These are phyloP conservation scores for Triadica sebifera DNA, from an alignment of 345 rosid genomes.

Conservation along the genomic window DNA sequence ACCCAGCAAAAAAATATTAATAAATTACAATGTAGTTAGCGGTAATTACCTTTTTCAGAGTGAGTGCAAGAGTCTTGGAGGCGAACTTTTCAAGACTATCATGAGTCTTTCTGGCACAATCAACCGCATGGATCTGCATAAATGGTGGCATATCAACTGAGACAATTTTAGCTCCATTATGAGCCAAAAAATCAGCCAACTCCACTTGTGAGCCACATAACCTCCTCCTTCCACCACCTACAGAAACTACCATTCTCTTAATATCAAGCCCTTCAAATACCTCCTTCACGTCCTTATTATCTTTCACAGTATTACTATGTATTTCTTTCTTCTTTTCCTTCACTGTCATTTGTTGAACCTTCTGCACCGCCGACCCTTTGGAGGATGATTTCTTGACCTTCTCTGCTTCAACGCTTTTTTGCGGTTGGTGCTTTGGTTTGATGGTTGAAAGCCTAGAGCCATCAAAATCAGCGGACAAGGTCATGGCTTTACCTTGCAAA, in stretches of 20 bases:
- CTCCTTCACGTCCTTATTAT: conserved; percentile 19
- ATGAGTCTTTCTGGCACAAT: conserved; percentile 56
- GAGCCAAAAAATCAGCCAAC: conserved; percentile 52
- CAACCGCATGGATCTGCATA: conserved; percentile 84
- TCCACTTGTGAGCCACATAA: conserved; percentile 49
- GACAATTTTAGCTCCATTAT: conserved; percentile 57
- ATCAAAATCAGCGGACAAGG: conserved; percentile 50
- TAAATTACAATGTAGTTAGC: background rate
- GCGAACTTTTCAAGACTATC: conserved; percentile 75
- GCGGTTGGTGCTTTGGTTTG: conserved; percentile 18
- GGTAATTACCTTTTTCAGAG: conserved; percentile 59
- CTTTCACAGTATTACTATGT: conserved; percentile 3
- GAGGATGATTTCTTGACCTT: conserved; percentile 20
- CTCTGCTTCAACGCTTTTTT: conserved; percentile 20
- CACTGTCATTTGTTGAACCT: conserved; percentile 13
- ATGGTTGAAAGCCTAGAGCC: conserved; percentile 27
- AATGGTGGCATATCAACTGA: conserved; percentile 77
- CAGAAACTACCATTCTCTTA: conserved; percentile 38
- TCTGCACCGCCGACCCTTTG: conserved; percentile 21
- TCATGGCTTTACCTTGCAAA: conserved; percentile 53
- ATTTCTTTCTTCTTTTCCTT: conserved; percentile 22
- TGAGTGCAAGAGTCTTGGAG: conserved; percentile 58
- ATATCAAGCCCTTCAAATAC: conserved; percentile 23
- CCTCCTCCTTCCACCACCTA: conserved; percentile 44
- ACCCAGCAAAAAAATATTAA: background rate